Base-by-base conservation (phyloP, 495 filamentous ascomycete species). In the Aspergillus bertholletiae region DNA sequence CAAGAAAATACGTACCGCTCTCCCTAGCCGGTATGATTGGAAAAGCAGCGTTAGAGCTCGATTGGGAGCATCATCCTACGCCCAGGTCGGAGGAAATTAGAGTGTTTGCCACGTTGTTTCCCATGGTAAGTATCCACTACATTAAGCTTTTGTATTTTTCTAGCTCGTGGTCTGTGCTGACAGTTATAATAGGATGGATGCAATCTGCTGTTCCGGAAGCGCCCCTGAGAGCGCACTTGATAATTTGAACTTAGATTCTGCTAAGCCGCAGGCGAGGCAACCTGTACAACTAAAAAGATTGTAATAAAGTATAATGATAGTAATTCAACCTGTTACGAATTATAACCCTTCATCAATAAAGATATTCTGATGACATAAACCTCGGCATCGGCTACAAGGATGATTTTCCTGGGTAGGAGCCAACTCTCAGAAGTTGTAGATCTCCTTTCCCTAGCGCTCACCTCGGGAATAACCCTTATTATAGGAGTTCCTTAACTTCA, bases 91-190 rank as follows among this genome's bases (percentile, higher is more conserved):
- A 97, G 70, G 84, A 94, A 73, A 96, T 97, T 66, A 86, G 91
- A 73, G 92, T 96, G 23, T 97, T 97, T 75, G 92, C 93, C 1
- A 95, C 90, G 12, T 85, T 97, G 32, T 97, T 97, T 75, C 92
- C 92, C 28, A 88, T 86, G 87, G 91, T 94, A 70, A 71, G 87
- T 77, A 12, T 23, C 34, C 34, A 76, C 64, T n/a, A n/a, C n/a
- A 26, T 24, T 44, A 2, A 54, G n/a, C 12, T 40, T 12, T 11
- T 44, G 12, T 50, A 39, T 7, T 35, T 0, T 49, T 17, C 20
- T 59, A 52, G 46, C 15, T 32, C 34, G 17, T 59, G 34, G 13
- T 6, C 17, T n/a, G 7, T n/a, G 11, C 28, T 54, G 28, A 54
- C 21, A 18, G 12, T 51, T 6, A 8, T 23, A 48, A 55, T 68